Evolutionary conservation across 1,284 basidiomycete genomes (phyloP).

Genomic region (Chondrostereum purpureum): DNA sequence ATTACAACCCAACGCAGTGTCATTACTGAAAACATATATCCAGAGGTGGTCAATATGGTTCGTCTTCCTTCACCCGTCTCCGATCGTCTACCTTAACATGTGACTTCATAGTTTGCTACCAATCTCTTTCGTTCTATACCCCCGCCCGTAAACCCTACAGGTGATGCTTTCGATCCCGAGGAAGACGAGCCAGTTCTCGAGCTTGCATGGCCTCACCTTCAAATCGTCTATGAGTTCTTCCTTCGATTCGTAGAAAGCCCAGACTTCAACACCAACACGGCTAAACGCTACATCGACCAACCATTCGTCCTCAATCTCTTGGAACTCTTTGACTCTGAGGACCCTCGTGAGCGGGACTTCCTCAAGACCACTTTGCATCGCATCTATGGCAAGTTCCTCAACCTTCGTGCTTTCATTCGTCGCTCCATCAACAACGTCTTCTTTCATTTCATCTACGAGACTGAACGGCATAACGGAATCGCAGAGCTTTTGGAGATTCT

Average conservation of each 20-base stretch:
- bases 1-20: slow-evolving; percentile 96
- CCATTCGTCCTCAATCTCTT: slow-evolving; percentile 93
- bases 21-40: slow-evolving; percentile 97
- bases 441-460: slow-evolving; percentile 98
- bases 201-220: slow-evolving; percentile 98
- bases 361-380: slow-evolving; percentile 98
- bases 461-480: slow-evolving; percentile 98
- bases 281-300: slow-evolving; percentile 98
- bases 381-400: slow-evolving; percentile 99
- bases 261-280: slow-evolving; percentile 97
- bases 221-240: slow-evolving; percentile 99
- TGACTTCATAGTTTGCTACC: slow-evolving; percentile 70
- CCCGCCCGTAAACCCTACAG: slow-evolving; percentile 95
- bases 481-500: slow-evolving; percentile 98
- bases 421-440: slow-evolving; percentile 99
- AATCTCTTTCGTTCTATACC: slow-evolving; percentile 99
- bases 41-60: slow-evolving; percentile 98
- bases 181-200: slow-evolving; percentile 99
- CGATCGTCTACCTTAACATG: neutral
- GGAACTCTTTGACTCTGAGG: slow-evolving; percentile 98
- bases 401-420: slow-evolving; percentile 96
- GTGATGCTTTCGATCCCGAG: slow-evolving; percentile 98
- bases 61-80: slow-evolving; percentile 22
- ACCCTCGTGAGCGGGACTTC: slow-evolving; percentile 98
- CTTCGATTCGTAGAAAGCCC: slow-evolving; percentile 97